A percentile compares a stretch with the other conserved stretches of the same genome.
These are phyloP conservation scores for Penicillium sp. DNA, from an alignment of 2,329 filamentous ascomycete species.

Conservation along the genomic window DNA sequence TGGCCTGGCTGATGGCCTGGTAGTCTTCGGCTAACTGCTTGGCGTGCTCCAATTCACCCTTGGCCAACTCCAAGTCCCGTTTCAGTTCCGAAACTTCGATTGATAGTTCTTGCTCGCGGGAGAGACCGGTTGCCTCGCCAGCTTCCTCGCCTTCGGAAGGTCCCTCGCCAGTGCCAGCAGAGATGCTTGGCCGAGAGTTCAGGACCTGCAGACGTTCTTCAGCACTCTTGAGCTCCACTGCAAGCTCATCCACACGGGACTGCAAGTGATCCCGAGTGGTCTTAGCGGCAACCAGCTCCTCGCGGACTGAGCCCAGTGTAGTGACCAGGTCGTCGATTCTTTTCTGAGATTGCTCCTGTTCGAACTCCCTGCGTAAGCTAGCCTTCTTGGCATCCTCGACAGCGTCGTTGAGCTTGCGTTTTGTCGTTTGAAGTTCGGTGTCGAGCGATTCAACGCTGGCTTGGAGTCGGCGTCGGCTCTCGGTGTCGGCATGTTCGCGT, in stretches of 20 bases:
- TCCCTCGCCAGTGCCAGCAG: conserved; percentile 48
- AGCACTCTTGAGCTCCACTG: conserved; percentile 79
- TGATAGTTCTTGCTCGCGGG: conserved; percentile 72
- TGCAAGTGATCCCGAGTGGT: conserved; percentile 87
- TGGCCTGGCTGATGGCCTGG: conserved; percentile 77
- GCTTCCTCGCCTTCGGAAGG: conserved; percentile 42
- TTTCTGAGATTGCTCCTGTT: conserved; percentile 81
- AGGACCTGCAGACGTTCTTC: conserved; percentile 82
- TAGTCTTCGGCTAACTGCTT: conserved; percentile 82
- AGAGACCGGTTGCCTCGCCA: conserved; percentile 57
- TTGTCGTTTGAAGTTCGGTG: conserved; percentile 69
- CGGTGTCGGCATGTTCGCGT: conserved; percentile 77
- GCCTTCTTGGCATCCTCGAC: conserved; percentile 79
- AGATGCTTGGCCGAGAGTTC: conserved; percentile 70
- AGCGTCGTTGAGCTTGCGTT: conserved; percentile 79
- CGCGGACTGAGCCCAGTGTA: conserved; percentile 73
- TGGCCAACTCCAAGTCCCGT: conserved; percentile 77
- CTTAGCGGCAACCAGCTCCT: conserved; percentile 81
- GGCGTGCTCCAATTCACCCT: conserved; percentile 73
- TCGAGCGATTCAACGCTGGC: conserved; percentile 74
- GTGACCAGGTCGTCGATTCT: conserved; percentile 87
- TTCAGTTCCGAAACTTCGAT: conserved; percentile 82
- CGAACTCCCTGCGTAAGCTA: conserved; percentile 80
- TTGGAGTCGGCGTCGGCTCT: conserved; percentile 76
- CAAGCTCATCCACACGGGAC: conserved; percentile 79